Base-by-base conservation (phyloP, 208 protist genomes). In the Wallacemonas rigidus region DNA sequence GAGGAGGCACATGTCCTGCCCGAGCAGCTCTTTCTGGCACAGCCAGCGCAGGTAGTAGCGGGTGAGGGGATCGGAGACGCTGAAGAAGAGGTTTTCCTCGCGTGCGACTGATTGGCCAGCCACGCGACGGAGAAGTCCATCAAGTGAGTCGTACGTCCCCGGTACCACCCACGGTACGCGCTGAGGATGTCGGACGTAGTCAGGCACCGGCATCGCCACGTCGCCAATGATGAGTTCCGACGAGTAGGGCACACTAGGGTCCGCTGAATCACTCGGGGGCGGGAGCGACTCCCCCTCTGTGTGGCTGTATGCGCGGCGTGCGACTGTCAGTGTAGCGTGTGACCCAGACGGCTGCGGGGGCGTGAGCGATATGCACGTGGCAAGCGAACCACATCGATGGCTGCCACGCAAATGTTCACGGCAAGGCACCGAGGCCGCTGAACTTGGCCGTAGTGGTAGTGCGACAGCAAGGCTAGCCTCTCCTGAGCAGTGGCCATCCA, bases 1-100 rank as follows among this genome's bases (percentile, higher is more conserved):
- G 44, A 98, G 87, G n/a, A 99, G 87, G 57, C 97, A 98, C 83
- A 98, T 96, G 73, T 99, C 97, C 70, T 99, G 97, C 35, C 88
- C 82, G 2, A 98, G 88, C 67, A 82, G 76, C 77, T 97, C 89
- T 80, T 98, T 98, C 80, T 98, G 92, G 48, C 85, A 81, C 65
- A 98, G 95, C 94, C 94, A 98, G 47, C 91, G 89, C 14, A 98
- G 67, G 65, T 93, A 87, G 12, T 57, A 57, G 53, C 80, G 81
- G 36, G 89, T 94, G 38, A 85, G 71, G 3, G 81, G 77, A 69
- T 94, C 84, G 14, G 79, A 67, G 12, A 94, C 41, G 6, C 76
- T 78, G 72, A 89, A 93, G 69, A 94, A 90, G 58, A 81, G 73
- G 72, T 84, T 90, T 55, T 78, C 83, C 62, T 75, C 43, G 39